These are phyloP conservation scores for Fragilariopsis cylindrus DNA, from an alignment of 108 stramenopile genomes.

Conservation along the genomic window DNA sequence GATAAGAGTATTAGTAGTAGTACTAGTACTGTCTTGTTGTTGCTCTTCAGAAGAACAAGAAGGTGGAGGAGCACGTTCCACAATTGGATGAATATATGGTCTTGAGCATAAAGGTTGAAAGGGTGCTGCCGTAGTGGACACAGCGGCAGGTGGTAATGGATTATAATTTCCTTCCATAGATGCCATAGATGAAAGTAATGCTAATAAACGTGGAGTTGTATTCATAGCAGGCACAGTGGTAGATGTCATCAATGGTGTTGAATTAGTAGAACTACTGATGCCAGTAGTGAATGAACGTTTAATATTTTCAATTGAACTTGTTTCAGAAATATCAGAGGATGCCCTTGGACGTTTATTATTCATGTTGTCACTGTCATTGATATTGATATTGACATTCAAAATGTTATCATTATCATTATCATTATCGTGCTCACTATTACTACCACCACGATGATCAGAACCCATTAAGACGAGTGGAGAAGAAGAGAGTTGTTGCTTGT, in stretches of 20 bases:
- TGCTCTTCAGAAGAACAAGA: no score
- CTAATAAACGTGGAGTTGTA: slow-evolving; percentile 3
- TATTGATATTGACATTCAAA: no score
- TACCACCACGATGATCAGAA: not conserved
- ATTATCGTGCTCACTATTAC: no score
- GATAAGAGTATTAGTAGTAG: no score
- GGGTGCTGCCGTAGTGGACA: no score
- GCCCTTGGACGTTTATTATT: not conserved
- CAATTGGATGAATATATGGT: no score
- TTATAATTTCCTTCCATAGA: not conserved
- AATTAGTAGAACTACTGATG: not conserved
- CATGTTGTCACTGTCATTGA: no score
- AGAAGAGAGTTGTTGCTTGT: not conserved
- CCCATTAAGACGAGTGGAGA: not conserved
- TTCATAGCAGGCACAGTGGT: not conserved
- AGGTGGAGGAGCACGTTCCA: no score
- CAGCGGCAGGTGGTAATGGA: no score
- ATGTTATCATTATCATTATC: no score
- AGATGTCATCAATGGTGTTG: not conserved
- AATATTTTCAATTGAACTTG: not conserved
- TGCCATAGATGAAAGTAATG: not conserved
- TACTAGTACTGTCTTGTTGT: no score
- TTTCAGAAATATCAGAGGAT: not conserved
- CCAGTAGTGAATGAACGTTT: not conserved
- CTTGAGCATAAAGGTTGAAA: no score